Base-by-base conservation (phyloP, 495 filamentous ascomycete species). In the Parachaetomium inaequale region DNA sequence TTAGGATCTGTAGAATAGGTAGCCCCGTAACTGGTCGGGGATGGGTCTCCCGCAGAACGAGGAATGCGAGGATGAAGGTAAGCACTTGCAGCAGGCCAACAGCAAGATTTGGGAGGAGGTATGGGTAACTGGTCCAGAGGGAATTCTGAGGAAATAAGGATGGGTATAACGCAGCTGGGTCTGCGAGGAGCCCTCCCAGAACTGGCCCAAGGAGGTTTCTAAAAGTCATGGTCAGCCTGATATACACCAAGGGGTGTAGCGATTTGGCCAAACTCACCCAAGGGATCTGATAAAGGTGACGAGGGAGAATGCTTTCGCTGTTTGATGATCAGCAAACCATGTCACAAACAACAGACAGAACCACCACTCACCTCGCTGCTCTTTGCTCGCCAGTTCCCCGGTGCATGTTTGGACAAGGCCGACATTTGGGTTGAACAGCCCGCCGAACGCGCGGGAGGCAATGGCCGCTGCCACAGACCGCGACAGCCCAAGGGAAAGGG, bases 401-500 rank as follows among this genome's bases (percentile, higher is more conserved):
- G 61, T 47, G n/a, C 61, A 63, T 1, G 61, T 63, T 21, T 52
- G 61, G 15, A 63, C 61, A 8, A 63, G 32, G 1, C 54, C 46
- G 21, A 54, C 61, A 23, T 63, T 63, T 7, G 61, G 61, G 42
- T 63, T 63, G 8, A 32, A 47, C 7, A 63, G 25, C 12, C 61
- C 61, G 1, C 55, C 54, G 26, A 63, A 46, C 1, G 54, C 54
- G 15, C 61, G 61, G 2, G 55, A 43, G 3, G 34, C 55, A n/a
- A 58, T 47, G 34, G 46, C 61, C 8, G 38, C 46, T 25, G 43
- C 34, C 45, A 63, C 40, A 17, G 61, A 63, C 46, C 19, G 15
- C 2, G 61, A 57, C 3, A 53, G 10, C 17, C 61, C 61, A 38
- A 63, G 23, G 3, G 45, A 4, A 29, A 58, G 25, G 25, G 55